A percentile compares a stretch with the other conserved stretches of the same genome.
phyloP scores from a whole-genome alignment of 2,329 filamentous ascomycete species.

The Coniochaeta sp. region DNA sequence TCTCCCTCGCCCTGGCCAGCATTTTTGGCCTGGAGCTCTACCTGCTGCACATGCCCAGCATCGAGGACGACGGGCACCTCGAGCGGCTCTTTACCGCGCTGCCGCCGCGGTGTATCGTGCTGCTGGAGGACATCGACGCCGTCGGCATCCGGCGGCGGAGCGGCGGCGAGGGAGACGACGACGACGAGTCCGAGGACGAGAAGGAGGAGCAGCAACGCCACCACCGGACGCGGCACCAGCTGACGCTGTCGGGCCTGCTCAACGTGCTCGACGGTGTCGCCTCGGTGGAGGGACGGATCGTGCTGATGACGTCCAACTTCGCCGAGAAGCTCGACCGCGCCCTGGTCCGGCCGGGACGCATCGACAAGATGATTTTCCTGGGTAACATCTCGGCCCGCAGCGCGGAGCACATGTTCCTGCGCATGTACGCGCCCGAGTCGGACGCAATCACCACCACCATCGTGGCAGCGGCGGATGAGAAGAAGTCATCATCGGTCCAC shows the following conservation, averaged over 20 bases:
- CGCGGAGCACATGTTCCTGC: constrained; percentile 37
- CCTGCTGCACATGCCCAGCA: constrained; percentile 57
- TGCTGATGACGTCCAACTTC: constrained; percentile 69
- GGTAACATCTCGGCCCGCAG: constrained; percentile 35
- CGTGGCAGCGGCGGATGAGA: background rate
- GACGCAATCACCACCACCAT: constrained; percentile 10
- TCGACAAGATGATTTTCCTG: constrained; percentile 58
- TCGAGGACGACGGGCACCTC: constrained; percentile 19
- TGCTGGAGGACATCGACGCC: constrained; percentile 50
- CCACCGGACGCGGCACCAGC: constrained; percentile 13
- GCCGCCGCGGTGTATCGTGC: constrained; percentile 32
- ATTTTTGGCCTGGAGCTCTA: constrained; percentile 67
- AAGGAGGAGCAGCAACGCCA: background rate
- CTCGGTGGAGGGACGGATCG: constrained; percentile 60
- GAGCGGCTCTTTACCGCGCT: constrained; percentile 24
- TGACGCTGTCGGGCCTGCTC: constrained; percentile 57
- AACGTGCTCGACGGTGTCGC: constrained; percentile 67
- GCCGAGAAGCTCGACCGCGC: constrained; percentile 58
- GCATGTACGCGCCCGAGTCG: constrained; percentile 33
- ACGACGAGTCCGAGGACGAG: constrained; percentile 9
- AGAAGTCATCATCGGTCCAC: constrained; percentile 3
- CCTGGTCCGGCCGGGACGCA: constrained; percentile 57
- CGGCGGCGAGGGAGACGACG: constrained; percentile 14
- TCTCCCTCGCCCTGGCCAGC: constrained; percentile 67
- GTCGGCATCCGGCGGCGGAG: constrained; percentile 33